phyloP scores from a whole-genome alignment of 2,329 filamentous ascomycete genomes.

The Geoglossum cookeanum region DNA sequence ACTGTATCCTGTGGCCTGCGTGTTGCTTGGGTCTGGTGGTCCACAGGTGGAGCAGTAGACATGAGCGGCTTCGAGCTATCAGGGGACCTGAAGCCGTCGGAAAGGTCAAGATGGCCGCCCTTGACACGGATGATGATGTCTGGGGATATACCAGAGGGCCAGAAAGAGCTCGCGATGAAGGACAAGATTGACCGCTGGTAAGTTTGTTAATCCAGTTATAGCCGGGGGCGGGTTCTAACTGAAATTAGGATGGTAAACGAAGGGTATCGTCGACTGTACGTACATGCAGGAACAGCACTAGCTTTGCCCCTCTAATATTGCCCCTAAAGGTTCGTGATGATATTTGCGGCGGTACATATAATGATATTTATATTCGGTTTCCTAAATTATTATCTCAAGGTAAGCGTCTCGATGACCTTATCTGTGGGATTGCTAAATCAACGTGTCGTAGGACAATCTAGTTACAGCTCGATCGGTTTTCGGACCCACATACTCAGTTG shows the following conservation, averaged over 20 bases:
- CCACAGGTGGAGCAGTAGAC: conserved; percentile 12
- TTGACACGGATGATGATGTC: conserved; percentile 68
- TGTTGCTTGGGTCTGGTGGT: conserved; percentile 8
- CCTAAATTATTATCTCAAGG: conserved; percentile 59
- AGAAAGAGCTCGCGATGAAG: conserved; percentile 45
- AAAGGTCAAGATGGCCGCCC: conserved; percentile 66
- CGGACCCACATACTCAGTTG: conserved; percentile 58
- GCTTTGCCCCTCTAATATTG: conserved; percentile 2
- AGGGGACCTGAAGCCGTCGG: conserved; percentile 46
- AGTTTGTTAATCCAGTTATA: neutral
- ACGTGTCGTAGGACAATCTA: conserved; percentile 34
- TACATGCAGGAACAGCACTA: conserved; percentile 10
- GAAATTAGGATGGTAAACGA: conserved; percentile 58
- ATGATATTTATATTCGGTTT: conserved; percentile 67
- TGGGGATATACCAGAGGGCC: conserved; percentile 54
- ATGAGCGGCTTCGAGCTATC: conserved; percentile 22
- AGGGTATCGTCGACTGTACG: conserved; percentile 61
- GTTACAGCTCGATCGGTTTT: conserved; percentile 46
- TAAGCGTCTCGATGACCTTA: conserved; percentile 8
- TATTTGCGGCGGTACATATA: conserved; percentile 53
- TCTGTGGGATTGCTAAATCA: neutral
- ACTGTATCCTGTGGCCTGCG: conserved; percentile 32
- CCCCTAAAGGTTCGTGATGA: conserved; percentile 47
- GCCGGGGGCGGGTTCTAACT: neutral
- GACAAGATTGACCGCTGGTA: conserved; percentile 59